These are phyloP conservation scores for Candida patagonica DNA, from an alignment of 805 yeast species.

Conservation along the genomic window DNA sequence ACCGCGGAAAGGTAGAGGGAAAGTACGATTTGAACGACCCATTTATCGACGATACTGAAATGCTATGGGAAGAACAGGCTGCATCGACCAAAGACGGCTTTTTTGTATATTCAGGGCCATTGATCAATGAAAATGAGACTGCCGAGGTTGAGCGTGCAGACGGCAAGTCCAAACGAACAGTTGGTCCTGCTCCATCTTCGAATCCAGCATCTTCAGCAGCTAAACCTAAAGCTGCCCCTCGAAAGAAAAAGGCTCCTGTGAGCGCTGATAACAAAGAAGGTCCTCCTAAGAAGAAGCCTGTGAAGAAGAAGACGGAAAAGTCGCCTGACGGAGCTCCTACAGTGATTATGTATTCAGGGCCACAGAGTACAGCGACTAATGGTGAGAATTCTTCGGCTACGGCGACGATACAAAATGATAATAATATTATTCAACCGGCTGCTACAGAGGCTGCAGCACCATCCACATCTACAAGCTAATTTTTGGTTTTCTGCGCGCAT, in stretches of 20 bases:
- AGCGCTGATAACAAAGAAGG: constrained; percentile 8
- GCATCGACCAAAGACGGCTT: constrained; percentile 92
- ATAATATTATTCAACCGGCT: not conserved
- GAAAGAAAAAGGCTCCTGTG: constrained; percentile 9
- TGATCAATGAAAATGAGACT: constrained; percentile 35
- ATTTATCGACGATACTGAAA: constrained; percentile 90
- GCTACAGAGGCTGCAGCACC: not conserved
- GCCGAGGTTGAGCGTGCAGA: constrained; percentile 39
- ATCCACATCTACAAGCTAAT: not conserved
- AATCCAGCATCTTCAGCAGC: constrained; percentile 4
- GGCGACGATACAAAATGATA: not conserved
- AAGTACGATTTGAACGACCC: constrained; percentile 91
- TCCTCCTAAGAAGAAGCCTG: not conserved
- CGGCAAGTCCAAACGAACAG: constrained; percentile 31
- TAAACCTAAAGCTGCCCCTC: constrained; percentile 6
- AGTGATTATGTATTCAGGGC: too few relatives aligned
- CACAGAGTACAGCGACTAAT: not conserved
- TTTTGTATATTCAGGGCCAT: constrained; percentile 89
- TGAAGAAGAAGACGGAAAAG: constrained; percentile 6
- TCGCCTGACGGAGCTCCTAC: too few relatives aligned
- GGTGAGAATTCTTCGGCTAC: not conserved
- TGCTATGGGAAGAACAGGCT: constrained; percentile 86
- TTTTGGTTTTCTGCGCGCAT: too few relatives aligned
- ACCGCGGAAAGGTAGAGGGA: constrained; percentile 68
- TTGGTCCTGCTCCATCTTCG: constrained; percentile 5